Evolutionary conservation across 1,284 basidiomycete species (phyloP).

Genomic region (Irpex lacteus): DNA sequence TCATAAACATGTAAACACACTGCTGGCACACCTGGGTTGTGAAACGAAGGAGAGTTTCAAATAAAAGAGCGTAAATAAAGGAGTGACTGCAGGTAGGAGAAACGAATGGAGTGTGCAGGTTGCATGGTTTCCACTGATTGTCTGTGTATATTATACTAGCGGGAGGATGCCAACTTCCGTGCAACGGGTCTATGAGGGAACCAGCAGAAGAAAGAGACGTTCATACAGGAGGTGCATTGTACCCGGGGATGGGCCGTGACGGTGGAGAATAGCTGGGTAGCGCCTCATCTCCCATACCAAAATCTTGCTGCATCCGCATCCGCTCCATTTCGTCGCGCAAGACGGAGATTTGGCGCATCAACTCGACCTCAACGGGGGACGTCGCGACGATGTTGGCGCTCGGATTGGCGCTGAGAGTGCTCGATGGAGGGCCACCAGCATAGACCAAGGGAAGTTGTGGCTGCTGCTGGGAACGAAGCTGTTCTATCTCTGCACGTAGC

Average conservation of each 20-base stretch:
- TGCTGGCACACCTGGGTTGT: too few relatives aligned
- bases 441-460: not conserved
- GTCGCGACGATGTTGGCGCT: not conserved
- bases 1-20: too few relatives aligned
- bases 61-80: too few relatives aligned
- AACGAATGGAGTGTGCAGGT: too few relatives aligned
- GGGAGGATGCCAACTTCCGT: too few relatives aligned
- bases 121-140: too few relatives aligned
- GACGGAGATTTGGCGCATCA: not conserved
- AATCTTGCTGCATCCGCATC: constrained; percentile 4
- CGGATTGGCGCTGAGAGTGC: not conserved
- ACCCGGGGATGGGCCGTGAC: not conserved
- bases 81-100: too few relatives aligned
- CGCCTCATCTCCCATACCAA: not conserved
- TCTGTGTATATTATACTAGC: too few relatives aligned
- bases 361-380: not conserved
- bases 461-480: not conserved
- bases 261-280: constrained; percentile 3
- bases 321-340: constrained; percentile 5
- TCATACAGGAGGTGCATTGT: not conserved
- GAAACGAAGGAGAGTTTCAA: too few relatives aligned
- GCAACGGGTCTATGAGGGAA: too few relatives aligned
- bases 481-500: constrained; percentile 1
- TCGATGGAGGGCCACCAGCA: not conserved
- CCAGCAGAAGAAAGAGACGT: not conserved